These are phyloP conservation scores for Ganoderma sinense DNA, from an alignment of 1,284 basidiomycete species.

Conservation along the genomic window DNA sequence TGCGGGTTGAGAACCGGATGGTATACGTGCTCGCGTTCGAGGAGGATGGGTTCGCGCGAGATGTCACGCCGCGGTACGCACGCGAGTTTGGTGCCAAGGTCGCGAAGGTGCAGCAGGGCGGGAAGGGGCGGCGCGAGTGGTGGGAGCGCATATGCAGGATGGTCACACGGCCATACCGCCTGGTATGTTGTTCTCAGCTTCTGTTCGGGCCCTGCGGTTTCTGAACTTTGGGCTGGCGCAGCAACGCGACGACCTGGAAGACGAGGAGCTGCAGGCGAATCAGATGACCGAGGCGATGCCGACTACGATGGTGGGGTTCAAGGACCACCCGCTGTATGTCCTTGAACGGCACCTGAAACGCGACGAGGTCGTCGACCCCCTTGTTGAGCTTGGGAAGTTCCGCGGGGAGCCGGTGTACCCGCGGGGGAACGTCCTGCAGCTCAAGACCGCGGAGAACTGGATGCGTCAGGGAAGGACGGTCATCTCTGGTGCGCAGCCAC, in stretches of 20 bases:
- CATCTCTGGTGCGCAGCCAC: conserved; percentile 79
- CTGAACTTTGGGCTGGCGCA: conserved; percentile 39
- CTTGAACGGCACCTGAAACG: conserved; percentile 90
- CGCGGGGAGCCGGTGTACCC: conserved; percentile 94
- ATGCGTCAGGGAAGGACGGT: conserved; percentile 87
- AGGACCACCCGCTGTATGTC: conserved; percentile 95
- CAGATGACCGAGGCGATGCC: conserved; percentile 96
- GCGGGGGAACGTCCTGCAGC: conserved; percentile 80
- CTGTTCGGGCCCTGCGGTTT: not conserved
- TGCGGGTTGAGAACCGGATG: conserved; percentile 81
- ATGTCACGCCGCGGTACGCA: conserved; percentile 83
- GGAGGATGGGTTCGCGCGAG: conserved; percentile 84
- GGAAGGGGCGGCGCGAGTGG: conserved; percentile 81
- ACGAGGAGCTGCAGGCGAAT: conserved; percentile 86
- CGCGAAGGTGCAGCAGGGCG: conserved; percentile 81
- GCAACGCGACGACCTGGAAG: conserved; percentile 94
- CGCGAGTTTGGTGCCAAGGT: conserved; percentile 86
- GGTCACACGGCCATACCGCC: conserved; percentile 77
- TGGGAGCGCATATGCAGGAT: conserved; percentile 77
- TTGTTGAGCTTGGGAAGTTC: conserved; percentile 89
- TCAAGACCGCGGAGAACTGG: conserved; percentile 96
- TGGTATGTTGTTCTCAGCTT: conserved; percentile 59
- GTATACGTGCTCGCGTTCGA: conserved; percentile 95
- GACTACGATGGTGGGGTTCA: conserved; percentile 89
- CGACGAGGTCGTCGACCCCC: conserved; percentile 89